Evolutionary conservation across 805 yeast genomes (phyloP).

Genomic region (Trichomonascus vanleenenianus): DNA sequence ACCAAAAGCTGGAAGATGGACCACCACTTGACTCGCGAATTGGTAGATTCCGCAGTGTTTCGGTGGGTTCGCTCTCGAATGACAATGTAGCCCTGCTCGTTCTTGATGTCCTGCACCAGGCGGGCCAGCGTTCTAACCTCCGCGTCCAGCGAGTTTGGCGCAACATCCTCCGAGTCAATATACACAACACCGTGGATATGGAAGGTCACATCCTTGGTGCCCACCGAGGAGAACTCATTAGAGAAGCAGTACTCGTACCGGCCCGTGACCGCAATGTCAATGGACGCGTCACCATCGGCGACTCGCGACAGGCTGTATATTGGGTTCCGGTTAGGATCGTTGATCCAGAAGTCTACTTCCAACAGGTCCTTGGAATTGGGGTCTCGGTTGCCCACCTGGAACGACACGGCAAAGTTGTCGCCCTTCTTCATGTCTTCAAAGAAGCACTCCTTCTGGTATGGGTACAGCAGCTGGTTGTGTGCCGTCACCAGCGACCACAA

Average conservation of each 20-base stretch:
- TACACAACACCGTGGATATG: constrained; percentile 91
- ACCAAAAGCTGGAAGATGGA: constrained; percentile 82
- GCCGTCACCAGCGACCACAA: constrained; percentile 34
- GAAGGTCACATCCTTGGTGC: constrained; percentile 86
- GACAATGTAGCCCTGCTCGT: constrained; percentile 83
- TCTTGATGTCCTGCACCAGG: constrained; percentile 77
- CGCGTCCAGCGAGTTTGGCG: constrained; percentile 71
- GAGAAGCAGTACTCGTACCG: constrained; percentile 85
- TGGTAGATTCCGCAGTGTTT: constrained; percentile 97
- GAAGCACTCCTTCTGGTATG: constrained; percentile 83
- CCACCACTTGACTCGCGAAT: constrained; percentile 97
- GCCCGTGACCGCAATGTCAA: constrained; percentile 61
- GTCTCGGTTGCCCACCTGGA: constrained; percentile 91
- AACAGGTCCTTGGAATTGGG: constrained; percentile 29
- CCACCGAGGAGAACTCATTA: constrained; percentile 65
- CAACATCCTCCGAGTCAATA: constrained; percentile 70
- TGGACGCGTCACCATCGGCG: constrained; percentile 73
- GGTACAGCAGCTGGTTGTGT: constrained; percentile 75
- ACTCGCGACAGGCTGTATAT: constrained; percentile 44
- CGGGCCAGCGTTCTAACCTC: constrained; percentile 71
- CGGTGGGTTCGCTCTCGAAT: constrained; percentile 96
- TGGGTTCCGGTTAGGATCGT: constrained; percentile 42
- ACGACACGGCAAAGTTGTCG: constrained; percentile 80
- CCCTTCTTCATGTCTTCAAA: constrained; percentile 73
- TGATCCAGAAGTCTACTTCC: constrained; percentile 54